Evolutionary conservation across 305 asterid genomes (phyloP).

Genomic region (Fraxinus dipetala): DNA sequence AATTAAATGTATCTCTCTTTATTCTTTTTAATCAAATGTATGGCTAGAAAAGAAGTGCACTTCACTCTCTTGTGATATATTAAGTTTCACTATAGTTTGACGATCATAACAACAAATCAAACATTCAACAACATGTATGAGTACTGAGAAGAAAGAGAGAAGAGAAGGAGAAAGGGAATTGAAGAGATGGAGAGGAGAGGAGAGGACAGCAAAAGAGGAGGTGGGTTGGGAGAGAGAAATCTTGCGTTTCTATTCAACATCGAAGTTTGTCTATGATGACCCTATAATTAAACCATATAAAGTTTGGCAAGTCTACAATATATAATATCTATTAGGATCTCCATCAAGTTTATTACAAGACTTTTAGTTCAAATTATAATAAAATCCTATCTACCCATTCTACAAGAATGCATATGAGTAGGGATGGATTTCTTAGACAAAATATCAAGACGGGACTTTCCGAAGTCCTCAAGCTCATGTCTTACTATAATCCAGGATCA

Average conservation of each 20-base stretch:
- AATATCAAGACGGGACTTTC: neutral
- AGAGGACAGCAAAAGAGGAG: no score
- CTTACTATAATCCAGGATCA: neutral
- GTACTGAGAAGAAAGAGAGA: neutral
- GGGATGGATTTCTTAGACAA: neutral
- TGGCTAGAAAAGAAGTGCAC: neutral
- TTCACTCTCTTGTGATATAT: neutral
- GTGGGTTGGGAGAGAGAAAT: neutral
- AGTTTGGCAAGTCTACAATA: neutral
- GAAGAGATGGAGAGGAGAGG: neutral
- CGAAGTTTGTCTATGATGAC: neutral
- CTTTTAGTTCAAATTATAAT: neutral
- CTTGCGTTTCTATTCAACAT: neutral
- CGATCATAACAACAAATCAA: neutral
- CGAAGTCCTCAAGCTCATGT: neutral
- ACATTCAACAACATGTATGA: neutral
- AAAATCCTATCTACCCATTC: neutral
- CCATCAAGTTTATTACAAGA: neutral
- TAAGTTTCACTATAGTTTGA: neutral
- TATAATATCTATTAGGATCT: neutral
- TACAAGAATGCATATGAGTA: neutral
- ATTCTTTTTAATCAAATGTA: neutral
- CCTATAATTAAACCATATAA: neutral
- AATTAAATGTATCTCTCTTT: neutral
- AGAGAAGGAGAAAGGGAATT: neutral